These are phyloP conservation scores for Nematocida displodere DNA, from an alignment of 371 early-diverging fungal species.

Conservation along the genomic window DNA sequence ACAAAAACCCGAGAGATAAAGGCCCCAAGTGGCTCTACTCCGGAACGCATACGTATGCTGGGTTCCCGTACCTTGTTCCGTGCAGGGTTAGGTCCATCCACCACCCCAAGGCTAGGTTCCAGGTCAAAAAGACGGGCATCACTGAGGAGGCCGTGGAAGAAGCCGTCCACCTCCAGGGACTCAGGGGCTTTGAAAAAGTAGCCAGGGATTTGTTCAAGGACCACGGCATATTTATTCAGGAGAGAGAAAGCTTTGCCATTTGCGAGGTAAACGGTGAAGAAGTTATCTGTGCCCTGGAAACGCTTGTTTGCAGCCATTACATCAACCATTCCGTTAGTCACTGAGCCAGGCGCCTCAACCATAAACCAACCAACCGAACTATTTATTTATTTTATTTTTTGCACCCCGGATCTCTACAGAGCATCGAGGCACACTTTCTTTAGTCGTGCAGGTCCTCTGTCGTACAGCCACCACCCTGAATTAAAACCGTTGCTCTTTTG, in stretches of 20 bases:
- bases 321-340: not conserved
- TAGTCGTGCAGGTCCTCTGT: not conserved
- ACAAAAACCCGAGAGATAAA: not conserved
- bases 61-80: conserved; percentile 11
- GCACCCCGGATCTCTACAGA: conserved; percentile 38
- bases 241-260: not conserved
- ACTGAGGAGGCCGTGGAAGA: too few species aligned
- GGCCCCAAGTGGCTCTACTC: not conserved
- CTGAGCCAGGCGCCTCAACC: not conserved
- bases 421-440: not conserved
- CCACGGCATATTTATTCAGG: conserved; percentile 9
- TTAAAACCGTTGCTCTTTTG: conserved; percentile 50
- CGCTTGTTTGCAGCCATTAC: not conserved
- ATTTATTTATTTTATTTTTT: conserved; percentile 18
- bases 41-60: not conserved
- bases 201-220: not conserved
- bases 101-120: too few species aligned
- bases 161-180: too few species aligned
- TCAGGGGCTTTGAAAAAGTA: too few species aligned
- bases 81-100: too few species aligned
- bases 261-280: not conserved
- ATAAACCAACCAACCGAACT: too few species aligned
- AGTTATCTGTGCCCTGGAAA: not conserved
- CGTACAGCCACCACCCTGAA: conserved; percentile 27
- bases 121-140: too few species aligned